phyloP scores from a whole-genome alignment of 192 early-diverging fungal species.

The Powellomyces hirtus region DNA sequence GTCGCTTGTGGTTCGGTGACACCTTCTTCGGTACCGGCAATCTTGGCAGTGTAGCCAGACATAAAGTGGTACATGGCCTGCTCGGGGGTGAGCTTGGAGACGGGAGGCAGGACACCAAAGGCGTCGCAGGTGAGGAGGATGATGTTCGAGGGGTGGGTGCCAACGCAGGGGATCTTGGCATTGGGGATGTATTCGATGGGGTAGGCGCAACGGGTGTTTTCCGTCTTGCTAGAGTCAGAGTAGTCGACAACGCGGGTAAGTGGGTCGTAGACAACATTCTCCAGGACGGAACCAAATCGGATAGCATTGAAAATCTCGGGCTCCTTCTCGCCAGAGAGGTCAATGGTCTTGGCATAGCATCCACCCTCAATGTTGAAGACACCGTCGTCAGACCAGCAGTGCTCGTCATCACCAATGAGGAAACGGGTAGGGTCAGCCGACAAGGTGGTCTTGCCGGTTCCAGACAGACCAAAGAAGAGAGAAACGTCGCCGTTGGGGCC shows the following conservation, averaged over 20 bases:
- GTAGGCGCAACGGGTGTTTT: slow-evolving; percentile 96
- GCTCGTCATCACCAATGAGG: slow-evolving; percentile 98
- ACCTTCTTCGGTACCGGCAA: slow-evolving; percentile 95
- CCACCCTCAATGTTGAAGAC: slow-evolving; percentile 99
- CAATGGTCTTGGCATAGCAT: slow-evolving; percentile 98
- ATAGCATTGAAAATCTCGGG: slow-evolving; percentile 98
- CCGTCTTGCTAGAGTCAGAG: slow-evolving; percentile 74
- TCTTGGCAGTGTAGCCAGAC: slow-evolving; percentile 96
- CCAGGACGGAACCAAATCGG: slow-evolving; percentile 87
- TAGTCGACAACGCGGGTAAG: slow-evolving; percentile 78
- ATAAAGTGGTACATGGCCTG: slow-evolving; percentile 99
- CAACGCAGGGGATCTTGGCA: slow-evolving; percentile 90
- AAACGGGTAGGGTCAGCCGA: slow-evolving; percentile 89
- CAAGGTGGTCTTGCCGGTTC: slow-evolving; percentile 98
- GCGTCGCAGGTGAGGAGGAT: slow-evolving; percentile 96
- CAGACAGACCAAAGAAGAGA: slow-evolving; percentile 97
- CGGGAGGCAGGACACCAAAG: slow-evolving; percentile 92
- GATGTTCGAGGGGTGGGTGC: slow-evolving; percentile 90
- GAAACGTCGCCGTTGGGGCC: slow-evolving; percentile 87
- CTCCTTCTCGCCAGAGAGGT: slow-evolving; percentile 94
- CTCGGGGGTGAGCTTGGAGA: slow-evolving; percentile 76
- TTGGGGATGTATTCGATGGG: slow-evolving; percentile 89
- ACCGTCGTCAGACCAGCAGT: slow-evolving; percentile 97
- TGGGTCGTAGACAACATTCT: slow-evolving; percentile 87
- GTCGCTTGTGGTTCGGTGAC: slow-evolving; percentile 88